Base-by-base conservation (phyloP, 1,139 yeast species). In the Blastobotrys capitulatus region DNA sequence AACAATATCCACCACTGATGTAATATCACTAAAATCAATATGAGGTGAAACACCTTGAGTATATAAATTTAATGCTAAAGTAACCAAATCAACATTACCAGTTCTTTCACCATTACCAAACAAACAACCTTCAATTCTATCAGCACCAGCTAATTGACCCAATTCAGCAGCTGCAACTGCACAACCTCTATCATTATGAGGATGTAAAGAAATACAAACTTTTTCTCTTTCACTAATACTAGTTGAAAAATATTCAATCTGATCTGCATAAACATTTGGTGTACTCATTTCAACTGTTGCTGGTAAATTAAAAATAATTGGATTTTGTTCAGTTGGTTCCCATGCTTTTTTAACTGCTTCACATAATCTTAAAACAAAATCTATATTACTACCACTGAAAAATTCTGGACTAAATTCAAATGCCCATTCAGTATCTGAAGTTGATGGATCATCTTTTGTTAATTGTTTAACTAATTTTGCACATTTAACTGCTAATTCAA, bases 71-170 rank as follows among this genome's bases (percentile, higher is more conserved):
- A 92, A 76, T 2, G 96, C 97, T 54, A 92, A 78, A 13, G 97
- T 90, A 48, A 90, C 95, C 52, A 92, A 74, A 69, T 92, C 98
- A 56, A 92, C 97, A 67, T 92, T 92, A 67, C 98, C 97, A 27
- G 98, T 92, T 72, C 97, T 83, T 76, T 92, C 98, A 66, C 98
- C 97, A 68, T 90, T 92, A 59, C 97, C 97, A 63, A 92, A 92
- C 53, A 92, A 74, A 74, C 97, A 92, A 47, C 98, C 97, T 72
- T 92, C 98, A 38, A 92, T 94, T 71, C 98, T 82, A 70, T 92
- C 96, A 42, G 96, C 97, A 58, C 98, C 97, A 3, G 96, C 98
- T 70, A 92, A 69, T 55, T 86, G 78, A 52, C 95, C 97, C 54
- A 92, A 77, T 71, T 92, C 98, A 13, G 97, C 84, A 20, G 97